Percentiles rank a stretch among this genome's conserved stretches.
Conservation (phyloP, 1,139 yeast genomes). For the Magnusiomyces fungicola region DNA sequence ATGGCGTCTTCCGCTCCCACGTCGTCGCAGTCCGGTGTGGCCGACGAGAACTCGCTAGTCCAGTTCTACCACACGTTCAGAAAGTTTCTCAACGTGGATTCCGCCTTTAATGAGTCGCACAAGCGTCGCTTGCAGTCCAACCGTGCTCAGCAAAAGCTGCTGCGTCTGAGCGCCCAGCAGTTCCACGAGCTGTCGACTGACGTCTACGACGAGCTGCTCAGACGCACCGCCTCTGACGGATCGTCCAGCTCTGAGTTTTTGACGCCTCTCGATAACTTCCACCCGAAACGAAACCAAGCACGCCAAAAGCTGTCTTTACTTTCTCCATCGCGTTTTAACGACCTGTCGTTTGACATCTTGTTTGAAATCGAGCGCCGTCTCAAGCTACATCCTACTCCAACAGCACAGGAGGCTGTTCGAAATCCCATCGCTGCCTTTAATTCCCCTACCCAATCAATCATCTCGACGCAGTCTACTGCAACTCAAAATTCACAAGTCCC, state of each 20-base stretch:
- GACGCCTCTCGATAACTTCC: conserved; percentile 42
- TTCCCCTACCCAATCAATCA: background rate
- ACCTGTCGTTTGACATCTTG: conserved; percentile 81
- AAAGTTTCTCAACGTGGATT: conserved; percentile 12
- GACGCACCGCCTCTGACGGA: conserved; percentile 47
- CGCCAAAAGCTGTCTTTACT: conserved; percentile 83
- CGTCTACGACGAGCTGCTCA: conserved; percentile 80
- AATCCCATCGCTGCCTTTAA: background rate
- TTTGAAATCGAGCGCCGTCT: conserved; percentile 80
- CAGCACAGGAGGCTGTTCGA: background rate
- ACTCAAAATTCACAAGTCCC: background rate
- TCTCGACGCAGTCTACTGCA: background rate
- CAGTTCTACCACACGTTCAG: conserved; percentile 11
- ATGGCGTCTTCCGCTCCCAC: background rate
- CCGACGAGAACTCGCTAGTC: conserved; percentile 3
- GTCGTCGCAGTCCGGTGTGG: background rate
- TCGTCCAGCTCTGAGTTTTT: conserved; percentile 17
- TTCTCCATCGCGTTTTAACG: conserved; percentile 77
- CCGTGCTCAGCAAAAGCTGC: conserved; percentile 77
- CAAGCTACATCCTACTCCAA: conserved; percentile 18
- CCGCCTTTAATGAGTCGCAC: conserved; percentile 13
- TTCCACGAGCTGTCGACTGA: conserved; percentile 86
- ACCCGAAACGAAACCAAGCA: conserved; percentile 93
- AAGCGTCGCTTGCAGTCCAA: conserved; percentile 30
- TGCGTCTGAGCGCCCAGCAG: conserved; percentile 75